Evolutionary conservation across 1,284 basidiomycete species (phyloP).

Genomic region (Moniliella sp.): DNA sequence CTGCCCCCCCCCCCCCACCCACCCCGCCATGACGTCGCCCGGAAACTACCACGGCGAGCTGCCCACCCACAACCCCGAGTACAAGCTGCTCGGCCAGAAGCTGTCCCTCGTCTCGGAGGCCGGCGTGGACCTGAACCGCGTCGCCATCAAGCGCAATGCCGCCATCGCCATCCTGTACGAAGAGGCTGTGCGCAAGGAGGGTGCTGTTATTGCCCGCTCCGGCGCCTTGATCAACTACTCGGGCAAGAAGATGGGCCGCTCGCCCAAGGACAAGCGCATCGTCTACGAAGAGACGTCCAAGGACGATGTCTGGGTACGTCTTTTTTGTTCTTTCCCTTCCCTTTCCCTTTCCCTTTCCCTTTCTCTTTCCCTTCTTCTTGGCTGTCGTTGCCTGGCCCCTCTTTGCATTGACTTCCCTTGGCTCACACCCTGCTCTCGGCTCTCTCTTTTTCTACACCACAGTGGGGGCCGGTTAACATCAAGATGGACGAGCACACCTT

Average conservation of each 20-base stretch:
- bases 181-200: conserved; percentile 91
- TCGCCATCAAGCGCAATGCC: conserved; percentile 60
- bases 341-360: too few species aligned
- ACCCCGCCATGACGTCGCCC: too few species aligned
- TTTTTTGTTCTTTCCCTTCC: too few species aligned
- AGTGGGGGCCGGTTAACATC: conserved; percentile 95
- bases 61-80: too few species aligned
- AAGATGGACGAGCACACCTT: conserved; percentile 96
- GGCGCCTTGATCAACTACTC: conserved; percentile 99
- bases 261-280: conserved; percentile 98
- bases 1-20: too few species aligned
- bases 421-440: too few species aligned
- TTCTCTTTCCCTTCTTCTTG: too few species aligned
- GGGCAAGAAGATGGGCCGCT: conserved; percentile 94
- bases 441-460: too few species aligned
- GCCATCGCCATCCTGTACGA: conserved; percentile 87
- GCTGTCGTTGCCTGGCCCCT: too few species aligned
- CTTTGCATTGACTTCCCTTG: too few species aligned
- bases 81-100: too few species aligned
- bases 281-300: conserved; percentile 92
- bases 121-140: conserved; percentile 72
- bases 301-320: conserved; percentile 63
- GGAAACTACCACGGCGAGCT: too few species aligned
- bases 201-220: conserved; percentile 82
- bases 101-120: conserved; percentile 96